These are phyloP conservation scores for Nothophaeocryptopus gaeumannii DNA, from an alignment of 2,329 filamentous ascomycete species.

Conservation along the genomic window DNA sequence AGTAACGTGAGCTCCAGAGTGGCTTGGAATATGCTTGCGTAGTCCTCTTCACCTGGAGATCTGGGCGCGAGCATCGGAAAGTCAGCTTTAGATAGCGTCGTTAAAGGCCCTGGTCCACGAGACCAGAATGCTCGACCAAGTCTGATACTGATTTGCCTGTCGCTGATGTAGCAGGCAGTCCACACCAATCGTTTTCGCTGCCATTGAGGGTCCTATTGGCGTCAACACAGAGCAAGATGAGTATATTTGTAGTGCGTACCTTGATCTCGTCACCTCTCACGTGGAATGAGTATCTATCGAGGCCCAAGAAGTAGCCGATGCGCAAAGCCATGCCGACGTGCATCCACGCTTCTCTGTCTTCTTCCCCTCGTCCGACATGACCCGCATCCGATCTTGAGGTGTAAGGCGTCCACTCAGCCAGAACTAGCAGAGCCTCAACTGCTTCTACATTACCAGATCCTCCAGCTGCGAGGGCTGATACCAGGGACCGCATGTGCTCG, in stretches of 20 bases:
- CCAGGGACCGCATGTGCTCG: slow-evolving; percentile 66
- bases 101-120: slow-evolving; percentile 65
- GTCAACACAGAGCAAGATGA: too few relatives aligned
- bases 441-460: slow-evolving; percentile 67
- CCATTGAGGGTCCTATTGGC: slow-evolving; percentile 49
- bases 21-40: slow-evolving; percentile 67
- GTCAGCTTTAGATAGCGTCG: slow-evolving; percentile 62
- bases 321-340: slow-evolving; percentile 68
- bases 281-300: slow-evolving; percentile 67
- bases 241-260: background rate
- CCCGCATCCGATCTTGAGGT: slow-evolving; percentile 59
- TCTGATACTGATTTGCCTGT: slow-evolving; percentile 66
- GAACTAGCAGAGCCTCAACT: slow-evolving; percentile 65
- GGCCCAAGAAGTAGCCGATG: slow-evolving; percentile 66
- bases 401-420: slow-evolving; percentile 72
- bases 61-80: slow-evolving; percentile 64
- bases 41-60: slow-evolving; percentile 61
- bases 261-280: slow-evolving; percentile 57
- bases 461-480: slow-evolving; percentile 65
- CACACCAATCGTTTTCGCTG: slow-evolving; percentile 65
- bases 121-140: slow-evolving; percentile 74
- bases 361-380: slow-evolving; percentile 66
- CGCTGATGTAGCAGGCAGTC: slow-evolving; percentile 66
- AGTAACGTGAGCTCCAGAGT: slow-evolving; percentile 69
- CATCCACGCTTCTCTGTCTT: slow-evolving; percentile 75